These are phyloP conservation scores for Fusarium udum DNA, from an alignment of 2,329 filamentous ascomycete genomes.

Conservation along the genomic window DNA sequence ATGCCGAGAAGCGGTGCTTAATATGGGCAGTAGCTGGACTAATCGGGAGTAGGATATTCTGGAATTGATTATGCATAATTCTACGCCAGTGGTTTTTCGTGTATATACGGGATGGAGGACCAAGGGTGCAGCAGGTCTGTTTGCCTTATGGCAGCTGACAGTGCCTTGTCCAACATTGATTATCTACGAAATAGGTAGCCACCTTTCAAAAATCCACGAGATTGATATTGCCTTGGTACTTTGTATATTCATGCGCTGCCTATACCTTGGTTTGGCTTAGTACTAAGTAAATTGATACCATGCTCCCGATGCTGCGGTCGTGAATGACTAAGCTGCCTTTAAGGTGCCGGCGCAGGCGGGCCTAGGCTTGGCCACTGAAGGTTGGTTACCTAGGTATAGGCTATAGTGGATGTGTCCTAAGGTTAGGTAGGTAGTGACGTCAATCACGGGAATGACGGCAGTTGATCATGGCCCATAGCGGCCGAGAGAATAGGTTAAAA, in stretches of 20 bases:
- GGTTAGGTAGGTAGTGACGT: slow-evolving; percentile 21
- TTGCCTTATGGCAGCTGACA: neutral
- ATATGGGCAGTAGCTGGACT: neutral
- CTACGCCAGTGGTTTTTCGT: neutral
- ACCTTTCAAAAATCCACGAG: neutral
- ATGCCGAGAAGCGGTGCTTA: neutral
- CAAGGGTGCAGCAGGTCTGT: neutral
- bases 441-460: slow-evolving; percentile 34
- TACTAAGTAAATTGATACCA: neutral
- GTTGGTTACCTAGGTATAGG: neutral
- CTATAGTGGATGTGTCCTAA: neutral
- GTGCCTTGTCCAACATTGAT: neutral
- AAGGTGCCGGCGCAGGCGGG: neutral
- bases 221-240: neutral
- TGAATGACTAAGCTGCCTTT: neutral
- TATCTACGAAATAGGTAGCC: neutral
- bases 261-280: neutral
- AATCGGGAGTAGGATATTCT: slow-evolving; percentile 9
- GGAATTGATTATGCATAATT: slow-evolving; percentile 22
- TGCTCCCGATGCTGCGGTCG: neutral
- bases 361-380: slow-evolving; percentile 4
- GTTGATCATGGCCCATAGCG: slow-evolving; percentile 27
- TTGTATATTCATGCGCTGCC: neutral
- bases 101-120: neutral
- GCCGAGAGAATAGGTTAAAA: slow-evolving; percentile 2